Conservation (phyloP, 2,329 filamentous ascomycete genomes). For the Fusarium continuum region DNA sequence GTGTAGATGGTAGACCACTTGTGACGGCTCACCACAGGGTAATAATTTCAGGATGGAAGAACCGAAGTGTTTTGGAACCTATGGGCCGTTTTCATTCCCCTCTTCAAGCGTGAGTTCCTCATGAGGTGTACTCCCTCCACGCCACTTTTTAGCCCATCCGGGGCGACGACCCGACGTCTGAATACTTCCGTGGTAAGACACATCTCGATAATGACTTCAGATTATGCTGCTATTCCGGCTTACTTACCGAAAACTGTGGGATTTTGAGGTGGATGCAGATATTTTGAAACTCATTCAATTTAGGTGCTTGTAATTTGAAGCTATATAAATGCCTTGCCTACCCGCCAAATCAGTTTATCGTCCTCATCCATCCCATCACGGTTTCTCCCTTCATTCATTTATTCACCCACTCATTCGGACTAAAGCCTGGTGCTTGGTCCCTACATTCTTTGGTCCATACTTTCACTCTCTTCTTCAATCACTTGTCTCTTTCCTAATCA, state of each 20-base stretch:
- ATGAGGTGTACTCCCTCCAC: background rate
- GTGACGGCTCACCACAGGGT: background rate
- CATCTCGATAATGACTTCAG: background rate
- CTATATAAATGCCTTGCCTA: constrained; percentile 1
- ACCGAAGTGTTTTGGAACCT: background rate
- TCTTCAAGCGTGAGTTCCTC: background rate
- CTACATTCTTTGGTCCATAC: constrained; percentile 7
- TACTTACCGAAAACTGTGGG: background rate
- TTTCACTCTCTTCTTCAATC: constrained; percentile 14
- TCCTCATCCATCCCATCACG: constrained; percentile 11
- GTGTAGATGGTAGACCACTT: background rate
- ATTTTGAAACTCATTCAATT: background rate
- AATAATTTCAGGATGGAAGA: background rate
- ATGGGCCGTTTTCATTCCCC: background rate
- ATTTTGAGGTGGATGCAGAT: background rate
- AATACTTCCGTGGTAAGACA: constrained; percentile 4
- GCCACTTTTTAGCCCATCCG: constrained; percentile 27
- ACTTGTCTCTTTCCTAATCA: constrained; percentile 14
- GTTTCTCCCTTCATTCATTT: background rate
- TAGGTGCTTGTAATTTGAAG: background rate
- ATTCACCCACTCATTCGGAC: constrained; percentile 2
- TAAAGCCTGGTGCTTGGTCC: constrained; percentile 29
- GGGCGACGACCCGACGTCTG: background rate
- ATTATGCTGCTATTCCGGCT: background rate
- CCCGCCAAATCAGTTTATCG: background rate